Conservation (phyloP, 352 stramenopile species). For the Blastocystis sp. region DNA sequence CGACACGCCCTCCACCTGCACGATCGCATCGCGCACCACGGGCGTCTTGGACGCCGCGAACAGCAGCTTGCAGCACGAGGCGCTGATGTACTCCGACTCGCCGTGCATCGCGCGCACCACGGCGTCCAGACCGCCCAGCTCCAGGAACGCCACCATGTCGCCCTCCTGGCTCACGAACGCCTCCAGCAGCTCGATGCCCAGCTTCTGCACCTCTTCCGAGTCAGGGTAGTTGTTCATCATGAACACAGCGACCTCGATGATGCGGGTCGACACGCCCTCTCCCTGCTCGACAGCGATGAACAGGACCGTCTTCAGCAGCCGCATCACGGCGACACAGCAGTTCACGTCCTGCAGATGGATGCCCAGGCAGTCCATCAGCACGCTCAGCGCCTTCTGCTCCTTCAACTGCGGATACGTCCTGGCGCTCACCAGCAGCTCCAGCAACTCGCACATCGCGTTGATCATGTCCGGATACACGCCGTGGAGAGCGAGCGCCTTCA, state of each 20-base stretch:
- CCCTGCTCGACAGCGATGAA: constrained; percentile 32
- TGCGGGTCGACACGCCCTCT: constrained; percentile 37
- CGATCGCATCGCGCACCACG: constrained; percentile 17
- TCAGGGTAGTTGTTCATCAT: constrained; percentile 56
- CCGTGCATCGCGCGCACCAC: constrained; percentile 25
- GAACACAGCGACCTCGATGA: constrained; percentile 34
- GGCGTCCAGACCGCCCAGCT: constrained; percentile 39
- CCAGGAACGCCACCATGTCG: constrained; percentile 51
- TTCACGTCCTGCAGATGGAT: constrained; percentile 36
- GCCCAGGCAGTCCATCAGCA: constrained; percentile 49
- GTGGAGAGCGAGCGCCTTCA: background rate
- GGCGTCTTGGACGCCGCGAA: background rate
- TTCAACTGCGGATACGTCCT: constrained; percentile 38
- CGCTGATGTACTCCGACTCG: constrained; percentile 19
- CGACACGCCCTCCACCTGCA: constrained; percentile 46
- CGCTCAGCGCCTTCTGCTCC: constrained; percentile 35
- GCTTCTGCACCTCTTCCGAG: constrained; percentile 32
- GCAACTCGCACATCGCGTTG: background rate
- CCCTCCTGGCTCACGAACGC: constrained; percentile 30
- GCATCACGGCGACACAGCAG: background rate
- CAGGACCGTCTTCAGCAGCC: background rate
- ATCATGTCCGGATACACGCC: constrained; percentile 13
- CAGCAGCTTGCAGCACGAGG: constrained; percentile 33
- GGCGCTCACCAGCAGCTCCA: constrained; percentile 20
- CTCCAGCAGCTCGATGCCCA: constrained; percentile 54